These are phyloP conservation scores for Cicer yamashitae DNA, from an alignment of 306 rosid genomes.

Conservation along the genomic window DNA sequence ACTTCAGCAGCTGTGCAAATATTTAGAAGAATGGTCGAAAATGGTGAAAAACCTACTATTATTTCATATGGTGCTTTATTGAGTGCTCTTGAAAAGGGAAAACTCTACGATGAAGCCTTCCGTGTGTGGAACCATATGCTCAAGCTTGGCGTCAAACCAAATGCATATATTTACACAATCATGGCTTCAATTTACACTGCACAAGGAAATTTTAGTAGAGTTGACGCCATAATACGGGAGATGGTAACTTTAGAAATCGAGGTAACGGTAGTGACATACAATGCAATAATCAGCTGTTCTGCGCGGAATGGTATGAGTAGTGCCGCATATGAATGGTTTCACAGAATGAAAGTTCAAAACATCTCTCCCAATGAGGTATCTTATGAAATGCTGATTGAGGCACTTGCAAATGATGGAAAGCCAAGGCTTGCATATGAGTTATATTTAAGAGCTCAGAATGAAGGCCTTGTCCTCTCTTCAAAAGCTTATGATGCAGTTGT, in stretches of 20 bases:
- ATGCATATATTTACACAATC: constrained; percentile 80
- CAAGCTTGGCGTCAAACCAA: constrained; percentile 78
- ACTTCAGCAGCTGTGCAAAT: constrained; percentile 78
- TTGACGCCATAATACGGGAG: constrained; percentile 71
- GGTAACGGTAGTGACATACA: constrained; percentile 82
- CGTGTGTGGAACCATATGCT: constrained; percentile 92
- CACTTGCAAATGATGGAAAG: constrained; percentile 84
- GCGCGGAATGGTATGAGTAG: constrained; percentile 67
- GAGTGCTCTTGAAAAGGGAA: constrained; percentile 94
- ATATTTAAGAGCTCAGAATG: constrained; percentile 68
- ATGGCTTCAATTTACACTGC: constrained; percentile 92
- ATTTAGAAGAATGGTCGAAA: constrained; percentile 93
- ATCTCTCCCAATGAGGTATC: constrained; percentile 75
- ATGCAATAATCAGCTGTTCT: constrained; percentile 82
- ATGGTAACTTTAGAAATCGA: constrained; percentile 74
- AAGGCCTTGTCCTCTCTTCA: constrained; percentile 68
- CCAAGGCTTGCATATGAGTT: constrained; percentile 87
- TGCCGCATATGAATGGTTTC: constrained; percentile 95
- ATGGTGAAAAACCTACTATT: constrained; percentile 83
- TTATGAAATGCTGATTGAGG: constrained; percentile 86
- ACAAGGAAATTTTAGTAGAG: constrained; percentile 76
- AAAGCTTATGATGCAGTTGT: constrained; percentile 77
- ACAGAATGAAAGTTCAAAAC: constrained; percentile 74
- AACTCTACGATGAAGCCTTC: constrained; percentile 82
- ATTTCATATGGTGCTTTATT: constrained; percentile 93